Evolutionary conservation across 1,139 yeast genomes (phyloP).

Genomic region (Candida tunisiensis): DNA sequence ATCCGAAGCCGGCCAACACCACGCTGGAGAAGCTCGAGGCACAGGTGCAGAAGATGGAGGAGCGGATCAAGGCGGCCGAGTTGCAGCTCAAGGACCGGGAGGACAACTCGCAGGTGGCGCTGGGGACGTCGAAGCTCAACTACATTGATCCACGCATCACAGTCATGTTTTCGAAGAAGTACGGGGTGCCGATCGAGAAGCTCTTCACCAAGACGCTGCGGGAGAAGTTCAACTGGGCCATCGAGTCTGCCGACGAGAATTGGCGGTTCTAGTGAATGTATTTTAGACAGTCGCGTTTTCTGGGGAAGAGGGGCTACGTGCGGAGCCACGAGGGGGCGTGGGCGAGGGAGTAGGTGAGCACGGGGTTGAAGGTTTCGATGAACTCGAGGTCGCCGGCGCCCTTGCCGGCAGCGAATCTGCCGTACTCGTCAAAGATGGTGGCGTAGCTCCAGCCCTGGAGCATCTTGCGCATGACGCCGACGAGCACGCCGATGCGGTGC

Average conservation of each 20-base stretch:
- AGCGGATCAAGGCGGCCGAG: conserved; percentile 49
- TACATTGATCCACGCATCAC: conserved; percentile 91
- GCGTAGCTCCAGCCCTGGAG: conserved; percentile 89
- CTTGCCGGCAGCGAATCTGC: conserved; percentile 83
- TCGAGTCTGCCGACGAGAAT: conserved; percentile 72
- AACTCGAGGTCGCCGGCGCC: conserved; percentile 61
- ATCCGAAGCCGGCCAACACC: conserved; percentile 24
- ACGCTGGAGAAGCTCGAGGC: conserved; percentile 58
- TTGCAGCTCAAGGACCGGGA: conserved; percentile 81
- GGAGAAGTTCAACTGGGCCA: conserved; percentile 93
- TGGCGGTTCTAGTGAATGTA: conserved; percentile 54
- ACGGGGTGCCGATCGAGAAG: conserved; percentile 80
- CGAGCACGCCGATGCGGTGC: conserved; percentile 83
- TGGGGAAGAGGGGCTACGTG: neutral
- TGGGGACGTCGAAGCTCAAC: conserved; percentile 86
- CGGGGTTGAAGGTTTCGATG: conserved; percentile 7
- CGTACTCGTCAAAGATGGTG: conserved; percentile 88
- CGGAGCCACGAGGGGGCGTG: neutral
- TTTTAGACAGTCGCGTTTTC: neutral
- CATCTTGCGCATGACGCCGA: conserved; percentile 71
- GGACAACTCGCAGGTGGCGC: conserved; percentile 84
- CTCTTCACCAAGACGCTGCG: conserved; percentile 80
- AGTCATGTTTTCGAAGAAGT: conserved; percentile 78
- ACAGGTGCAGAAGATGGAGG: conserved; percentile 61
- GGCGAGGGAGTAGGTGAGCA: conserved; percentile 2